Evolutionary conservation across 2,329 filamentous ascomycete genomes (phyloP).

Genomic region (Aspergillus pseudoglaucus): DNA sequence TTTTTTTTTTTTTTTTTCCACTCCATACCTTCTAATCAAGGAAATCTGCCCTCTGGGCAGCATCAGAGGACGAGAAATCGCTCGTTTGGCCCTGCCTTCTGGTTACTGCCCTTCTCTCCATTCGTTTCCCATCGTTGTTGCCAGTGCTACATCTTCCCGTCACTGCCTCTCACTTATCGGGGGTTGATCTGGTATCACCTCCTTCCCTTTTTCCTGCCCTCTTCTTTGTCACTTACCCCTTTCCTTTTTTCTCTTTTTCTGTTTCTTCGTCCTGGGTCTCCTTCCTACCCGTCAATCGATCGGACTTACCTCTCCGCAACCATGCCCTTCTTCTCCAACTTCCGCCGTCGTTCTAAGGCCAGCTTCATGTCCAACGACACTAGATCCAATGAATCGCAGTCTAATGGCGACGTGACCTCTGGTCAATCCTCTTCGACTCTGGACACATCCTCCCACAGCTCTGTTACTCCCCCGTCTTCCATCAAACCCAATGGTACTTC

Average conservation of each 20-base stretch:
- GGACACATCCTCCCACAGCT: conserved; percentile 54
- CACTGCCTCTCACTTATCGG: neutral
- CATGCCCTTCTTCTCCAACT: conserved; percentile 63
- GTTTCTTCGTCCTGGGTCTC: neutral
- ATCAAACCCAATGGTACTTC: conserved; percentile 57
- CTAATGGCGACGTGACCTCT: conserved; percentile 54
- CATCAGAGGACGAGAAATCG: too few relatives aligned
- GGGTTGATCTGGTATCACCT: conserved; percentile 1
- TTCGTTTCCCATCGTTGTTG: neutral
- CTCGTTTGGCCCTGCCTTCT: too few relatives aligned
- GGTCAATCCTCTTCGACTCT: conserved; percentile 59
- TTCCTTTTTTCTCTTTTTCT: neutral
- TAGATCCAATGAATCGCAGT: conserved; percentile 35
- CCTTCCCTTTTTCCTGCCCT: neutral
- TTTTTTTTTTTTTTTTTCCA: conserved; percentile 7
- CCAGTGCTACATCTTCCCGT: neutral
- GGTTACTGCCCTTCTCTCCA: neutral
- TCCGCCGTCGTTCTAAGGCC: conserved; percentile 69
- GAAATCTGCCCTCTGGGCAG: too few relatives aligned
- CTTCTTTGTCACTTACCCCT: neutral
- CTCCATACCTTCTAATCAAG: neutral
- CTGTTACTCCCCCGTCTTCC: conserved; percentile 68
- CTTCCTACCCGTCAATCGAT: neutral
- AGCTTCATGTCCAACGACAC: conserved; percentile 51
- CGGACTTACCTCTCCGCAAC: conserved; percentile 2